Percentiles rank a stretch among this genome's conserved stretches.
Conservation (phyloP, 2,329 filamentous ascomycete species). For the Gaeumannomyces sp. region DNA sequence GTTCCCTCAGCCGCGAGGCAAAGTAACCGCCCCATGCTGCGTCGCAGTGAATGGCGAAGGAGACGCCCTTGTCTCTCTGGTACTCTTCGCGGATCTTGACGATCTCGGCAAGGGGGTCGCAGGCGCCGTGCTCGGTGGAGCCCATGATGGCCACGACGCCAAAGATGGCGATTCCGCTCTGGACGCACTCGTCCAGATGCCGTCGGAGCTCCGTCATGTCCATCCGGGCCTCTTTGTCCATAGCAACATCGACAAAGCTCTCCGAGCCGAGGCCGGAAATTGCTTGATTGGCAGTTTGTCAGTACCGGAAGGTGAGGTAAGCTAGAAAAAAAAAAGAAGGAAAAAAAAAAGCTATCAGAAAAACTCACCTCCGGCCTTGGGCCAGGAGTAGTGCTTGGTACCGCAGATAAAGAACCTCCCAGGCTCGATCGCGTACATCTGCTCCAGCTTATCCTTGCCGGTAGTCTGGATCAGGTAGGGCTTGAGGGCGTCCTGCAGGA, state of each 20-base stretch:
- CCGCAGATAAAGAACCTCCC: conserved; percentile 31
- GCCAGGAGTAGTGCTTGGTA: conserved; percentile 43
- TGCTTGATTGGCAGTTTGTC: conserved; percentile 21
- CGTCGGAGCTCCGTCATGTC: conserved; percentile 27
- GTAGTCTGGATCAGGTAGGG: conserved; percentile 33
- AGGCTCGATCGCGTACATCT: conserved; percentile 26
- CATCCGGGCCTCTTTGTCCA: conserved; percentile 34
- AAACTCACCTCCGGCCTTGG: conserved; percentile 36
- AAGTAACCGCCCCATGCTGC: conserved; percentile 47
- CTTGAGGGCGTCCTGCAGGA: conserved; percentile 25
- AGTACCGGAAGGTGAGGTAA: background rate
- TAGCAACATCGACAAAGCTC: conserved; percentile 32
- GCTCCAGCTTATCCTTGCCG: conserved; percentile 32
- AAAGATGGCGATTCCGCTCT: conserved; percentile 29
- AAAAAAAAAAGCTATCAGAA: too few relatives aligned
- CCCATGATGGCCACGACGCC: conserved; percentile 40
- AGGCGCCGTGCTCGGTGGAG: conserved; percentile 41
- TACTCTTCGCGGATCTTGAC: conserved; percentile 32
- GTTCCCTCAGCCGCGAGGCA: conserved; percentile 32
- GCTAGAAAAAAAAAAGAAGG: too few relatives aligned
- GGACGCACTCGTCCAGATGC: conserved; percentile 25
- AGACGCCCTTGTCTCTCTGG: conserved; percentile 32
- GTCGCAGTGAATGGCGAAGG: conserved; percentile 40
- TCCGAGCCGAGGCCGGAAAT: conserved; percentile 38
- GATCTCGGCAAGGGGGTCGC: conserved; percentile 33